These are phyloP conservation scores for Aspergillus quadrilineatus DNA, from an alignment of 2,329 filamentous ascomycete species.

Conservation along the genomic window DNA sequence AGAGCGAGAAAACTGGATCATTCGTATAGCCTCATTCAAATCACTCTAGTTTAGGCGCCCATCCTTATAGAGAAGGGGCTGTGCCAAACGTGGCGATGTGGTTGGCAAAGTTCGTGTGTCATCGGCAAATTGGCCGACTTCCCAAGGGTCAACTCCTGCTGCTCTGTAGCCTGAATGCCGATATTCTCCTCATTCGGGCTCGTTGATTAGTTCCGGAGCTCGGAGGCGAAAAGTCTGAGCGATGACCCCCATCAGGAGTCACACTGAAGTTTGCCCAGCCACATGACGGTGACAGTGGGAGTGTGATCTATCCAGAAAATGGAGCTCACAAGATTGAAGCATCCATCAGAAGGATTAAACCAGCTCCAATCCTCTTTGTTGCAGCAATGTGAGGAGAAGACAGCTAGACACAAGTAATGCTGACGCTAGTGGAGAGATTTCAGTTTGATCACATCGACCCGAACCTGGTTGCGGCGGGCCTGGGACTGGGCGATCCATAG, in stretches of 20 bases:
- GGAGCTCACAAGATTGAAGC: not conserved
- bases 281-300: not conserved
- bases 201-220: constrained; percentile 4
- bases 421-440: constrained; percentile 3
- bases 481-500: constrained; percentile 22
- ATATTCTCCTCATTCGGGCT: not conserved
- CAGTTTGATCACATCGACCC: not conserved
- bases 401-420: not conserved
- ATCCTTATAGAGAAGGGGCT: not conserved
- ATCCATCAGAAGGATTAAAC: not conserved
- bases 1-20: not conserved
- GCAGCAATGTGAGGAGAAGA: not conserved
- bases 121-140: constrained; percentile 6
- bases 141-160: not conserved
- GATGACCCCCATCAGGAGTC: constrained; percentile 1
- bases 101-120: constrained; percentile 20
- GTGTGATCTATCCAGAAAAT: constrained; percentile 9
- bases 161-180: not conserved
- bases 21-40: constrained; percentile 1
- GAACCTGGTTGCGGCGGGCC: constrained; percentile 20
- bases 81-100: constrained; percentile 20
- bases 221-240: not conserved
- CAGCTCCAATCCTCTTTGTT: not conserved
- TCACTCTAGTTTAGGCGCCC: not conserved
- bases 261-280: constrained; percentile 1